These are phyloP conservation scores for Solidago caesia DNA, from an alignment of 129 eudicot genomes.

Conservation along the genomic window DNA sequence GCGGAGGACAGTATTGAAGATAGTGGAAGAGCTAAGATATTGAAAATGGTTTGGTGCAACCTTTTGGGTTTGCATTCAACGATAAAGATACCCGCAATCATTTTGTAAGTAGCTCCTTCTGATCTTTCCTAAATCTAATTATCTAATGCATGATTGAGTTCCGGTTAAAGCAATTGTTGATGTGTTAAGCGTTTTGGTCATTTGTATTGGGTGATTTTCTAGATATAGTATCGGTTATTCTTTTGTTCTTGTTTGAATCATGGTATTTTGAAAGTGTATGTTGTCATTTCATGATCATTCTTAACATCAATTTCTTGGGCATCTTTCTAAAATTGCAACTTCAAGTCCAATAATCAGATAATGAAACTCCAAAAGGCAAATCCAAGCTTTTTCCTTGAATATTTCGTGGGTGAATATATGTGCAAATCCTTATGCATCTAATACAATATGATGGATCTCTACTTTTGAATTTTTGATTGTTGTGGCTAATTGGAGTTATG, in stretches of 20 bases:
- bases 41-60: not conserved
- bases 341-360: not conserved
- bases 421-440: not conserved
- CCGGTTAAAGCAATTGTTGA: not conserved
- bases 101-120: not conserved
- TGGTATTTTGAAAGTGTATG: not conserved
- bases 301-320: not conserved
- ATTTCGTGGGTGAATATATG: not conserved
- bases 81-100: not conserved
- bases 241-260: not conserved
- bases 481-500: not conserved
- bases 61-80: slow-evolving; percentile 5
- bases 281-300: not conserved
- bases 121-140: not conserved
- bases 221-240: not conserved
- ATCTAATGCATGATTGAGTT: not conserved
- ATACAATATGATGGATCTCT: not conserved
- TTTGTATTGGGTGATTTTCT: not conserved
- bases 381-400: not conserved
- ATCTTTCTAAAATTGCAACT: no score
- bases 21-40: not conserved
- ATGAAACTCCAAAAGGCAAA: not conserved
- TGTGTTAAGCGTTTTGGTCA: not conserved
- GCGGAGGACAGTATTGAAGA: not conserved
- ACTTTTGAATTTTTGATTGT: not conserved